Percentiles rank a stretch among this genome's conserved stretches.
Conservation (phyloP, 345 rosid species). For the Schrenkiella parvula region DNA sequence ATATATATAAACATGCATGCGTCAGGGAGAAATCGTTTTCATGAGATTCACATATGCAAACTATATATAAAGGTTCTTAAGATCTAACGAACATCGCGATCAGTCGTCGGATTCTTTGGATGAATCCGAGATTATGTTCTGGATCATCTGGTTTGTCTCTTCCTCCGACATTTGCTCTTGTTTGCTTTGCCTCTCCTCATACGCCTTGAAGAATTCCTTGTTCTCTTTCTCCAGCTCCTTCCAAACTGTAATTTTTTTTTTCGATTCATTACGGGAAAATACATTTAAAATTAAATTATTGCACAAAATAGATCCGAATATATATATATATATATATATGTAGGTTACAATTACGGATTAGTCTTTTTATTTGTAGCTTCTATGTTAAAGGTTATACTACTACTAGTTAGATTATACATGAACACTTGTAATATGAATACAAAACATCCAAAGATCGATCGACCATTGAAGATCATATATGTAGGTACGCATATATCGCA, state of each 20-base stretch:
- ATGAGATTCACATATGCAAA: constrained; percentile 12
- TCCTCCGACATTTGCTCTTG: constrained; percentile 76
- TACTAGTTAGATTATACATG: constrained; percentile 6
- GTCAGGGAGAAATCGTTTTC: constrained; percentile 29
- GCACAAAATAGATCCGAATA: background rate
- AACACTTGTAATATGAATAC: background rate
- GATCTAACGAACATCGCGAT: constrained; percentile 27
- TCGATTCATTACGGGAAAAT: background rate
- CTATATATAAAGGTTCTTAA: constrained; percentile 18
- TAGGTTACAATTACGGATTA: background rate
- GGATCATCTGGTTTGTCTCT: constrained; percentile 77
- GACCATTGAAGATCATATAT: background rate
- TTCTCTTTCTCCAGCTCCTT: constrained; percentile 89
- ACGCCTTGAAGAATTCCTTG: constrained; percentile 80
- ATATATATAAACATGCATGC: constrained; percentile 28
- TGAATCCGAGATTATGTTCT: constrained; percentile 60
- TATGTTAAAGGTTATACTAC: background rate
- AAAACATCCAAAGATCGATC: background rate
- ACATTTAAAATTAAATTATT: background rate
- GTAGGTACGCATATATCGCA: background rate
- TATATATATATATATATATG: background rate
- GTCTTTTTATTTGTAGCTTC: background rate
- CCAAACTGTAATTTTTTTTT: constrained; percentile 53
- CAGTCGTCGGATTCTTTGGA: constrained; percentile 45
- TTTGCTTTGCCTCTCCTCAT: constrained; percentile 55